phyloP scores from a whole-genome alignment of 1,139 yeast genomes.

The Diutina neorugosa region DNA sequence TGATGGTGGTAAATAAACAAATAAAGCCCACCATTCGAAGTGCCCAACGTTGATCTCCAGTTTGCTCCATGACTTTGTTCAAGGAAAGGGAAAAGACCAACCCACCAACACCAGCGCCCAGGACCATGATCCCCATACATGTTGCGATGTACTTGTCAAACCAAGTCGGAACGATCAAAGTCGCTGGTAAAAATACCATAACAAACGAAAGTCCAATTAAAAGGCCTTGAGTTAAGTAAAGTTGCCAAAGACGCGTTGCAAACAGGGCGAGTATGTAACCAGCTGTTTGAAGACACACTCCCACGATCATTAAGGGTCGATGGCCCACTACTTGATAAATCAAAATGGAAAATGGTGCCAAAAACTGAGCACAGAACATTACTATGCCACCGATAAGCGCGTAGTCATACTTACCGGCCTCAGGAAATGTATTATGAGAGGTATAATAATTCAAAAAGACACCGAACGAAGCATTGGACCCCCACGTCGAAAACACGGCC shows the following conservation, averaged over 20 bases:
- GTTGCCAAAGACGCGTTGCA: conserved; percentile 48
- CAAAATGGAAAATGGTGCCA: conserved; percentile 41
- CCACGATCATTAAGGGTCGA: conserved; percentile 18
- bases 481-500: conserved; percentile 54
- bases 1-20: conserved; percentile 26
- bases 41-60: conserved; percentile 58
- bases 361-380: conserved; percentile 42
- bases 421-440: conserved; percentile 32
- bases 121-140: conserved; percentile 47
- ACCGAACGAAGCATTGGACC: conserved; percentile 59
- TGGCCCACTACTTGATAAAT: conserved; percentile 22
- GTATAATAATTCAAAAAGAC: conserved; percentile 52
- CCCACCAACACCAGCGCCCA: conserved; percentile 63
- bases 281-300: conserved; percentile 37
- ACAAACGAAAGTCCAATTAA: conserved; percentile 51
- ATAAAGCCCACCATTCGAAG: conserved; percentile 46
- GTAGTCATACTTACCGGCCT: conserved; percentile 46
- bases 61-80: conserved; percentile 31
- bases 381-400: conserved; percentile 63
- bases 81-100: conserved; percentile 38
- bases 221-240: conserved; percentile 61
- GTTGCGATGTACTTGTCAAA: conserved; percentile 43
- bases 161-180: conserved; percentile 49
- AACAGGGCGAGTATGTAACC: conserved; percentile 58
- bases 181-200: conserved; percentile 20